Evolutionary conservation across 441 rosid genomes (phyloP).

Genomic region (Populus hybrid): DNA sequence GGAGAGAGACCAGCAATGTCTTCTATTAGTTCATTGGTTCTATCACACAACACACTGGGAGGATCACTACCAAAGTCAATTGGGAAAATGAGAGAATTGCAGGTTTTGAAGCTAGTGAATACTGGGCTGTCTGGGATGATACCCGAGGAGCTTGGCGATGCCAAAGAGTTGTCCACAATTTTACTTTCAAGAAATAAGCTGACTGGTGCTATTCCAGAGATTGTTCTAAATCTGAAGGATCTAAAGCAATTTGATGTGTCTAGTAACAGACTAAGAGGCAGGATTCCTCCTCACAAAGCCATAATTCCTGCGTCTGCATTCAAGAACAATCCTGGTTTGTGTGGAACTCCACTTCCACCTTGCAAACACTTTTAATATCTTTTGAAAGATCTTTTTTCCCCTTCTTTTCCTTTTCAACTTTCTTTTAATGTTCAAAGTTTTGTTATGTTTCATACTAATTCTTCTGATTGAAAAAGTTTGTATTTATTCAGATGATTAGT

Average conservation of each 20-base stretch:
- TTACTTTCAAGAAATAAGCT: conserved; percentile 45
- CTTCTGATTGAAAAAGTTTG: neutral
- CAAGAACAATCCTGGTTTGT: conserved; percentile 39
- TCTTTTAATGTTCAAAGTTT: neutral
- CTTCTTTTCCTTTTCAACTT: neutral
- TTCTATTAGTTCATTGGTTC: conserved; percentile 32
- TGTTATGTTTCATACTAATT: neutral
- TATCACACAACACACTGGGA: conserved; percentile 38
- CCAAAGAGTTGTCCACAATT: conserved; percentile 34
- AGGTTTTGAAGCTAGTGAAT: conserved; percentile 32
- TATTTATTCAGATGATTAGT: neutral
- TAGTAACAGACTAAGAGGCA: conserved; percentile 35
- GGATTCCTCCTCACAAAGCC: conserved; percentile 41
- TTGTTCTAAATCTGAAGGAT: conserved; percentile 34
- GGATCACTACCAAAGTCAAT: conserved; percentile 48
- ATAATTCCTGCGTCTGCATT: conserved; percentile 41
- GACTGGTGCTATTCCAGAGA: conserved; percentile 37
- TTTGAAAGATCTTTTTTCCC: neutral
- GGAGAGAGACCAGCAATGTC: conserved; percentile 39
- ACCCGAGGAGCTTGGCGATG: conserved; percentile 41
- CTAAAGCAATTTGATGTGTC: conserved; percentile 50
- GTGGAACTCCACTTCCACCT: conserved; percentile 56
- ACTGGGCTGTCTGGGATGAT: conserved; percentile 38
- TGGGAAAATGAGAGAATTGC: conserved; percentile 35
- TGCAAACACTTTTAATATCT: conserved; percentile 26